Evolutionary conservation across 2,329 filamentous ascomycete genomes (phyloP).

Genomic region (Colletotrichum salicis): DNA sequence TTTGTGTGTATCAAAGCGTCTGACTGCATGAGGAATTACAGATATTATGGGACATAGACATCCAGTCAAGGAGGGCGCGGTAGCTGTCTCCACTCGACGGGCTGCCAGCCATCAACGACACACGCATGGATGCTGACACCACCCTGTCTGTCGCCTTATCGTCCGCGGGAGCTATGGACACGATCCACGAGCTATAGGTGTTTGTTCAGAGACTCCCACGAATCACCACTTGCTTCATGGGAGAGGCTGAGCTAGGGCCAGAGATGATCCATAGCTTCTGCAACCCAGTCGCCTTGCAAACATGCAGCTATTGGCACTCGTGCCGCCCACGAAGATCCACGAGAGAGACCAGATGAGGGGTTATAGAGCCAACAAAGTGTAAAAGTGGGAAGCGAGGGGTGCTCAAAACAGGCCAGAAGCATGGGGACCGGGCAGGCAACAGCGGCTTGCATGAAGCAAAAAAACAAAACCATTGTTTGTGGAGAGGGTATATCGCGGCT

Average conservation of each 20-base stretch:
- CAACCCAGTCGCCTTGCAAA: neutral
- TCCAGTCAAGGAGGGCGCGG: neutral
- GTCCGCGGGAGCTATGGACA: neutral
- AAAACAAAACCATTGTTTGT: slow-evolving; percentile 8
- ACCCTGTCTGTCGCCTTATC: neutral
- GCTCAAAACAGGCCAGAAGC: slow-evolving; percentile 13
- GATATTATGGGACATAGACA: neutral
- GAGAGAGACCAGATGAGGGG: neutral
- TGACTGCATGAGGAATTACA: neutral
- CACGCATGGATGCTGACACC: neutral
- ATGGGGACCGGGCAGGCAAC: neutral
- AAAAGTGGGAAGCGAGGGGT: slow-evolving; percentile 21
- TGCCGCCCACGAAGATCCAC: neutral
- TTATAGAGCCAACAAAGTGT: neutral
- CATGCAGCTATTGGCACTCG: neutral
- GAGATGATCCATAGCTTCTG: slow-evolving; percentile 5
- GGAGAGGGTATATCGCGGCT: slow-evolving; percentile 31
- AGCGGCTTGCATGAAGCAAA: slow-evolving; percentile 6
- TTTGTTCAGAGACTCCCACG: neutral
- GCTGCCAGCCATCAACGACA: neutral
- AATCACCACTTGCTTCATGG: neutral
- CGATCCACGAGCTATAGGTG: neutral
- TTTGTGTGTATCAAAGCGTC: neutral
- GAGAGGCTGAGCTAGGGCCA: neutral
- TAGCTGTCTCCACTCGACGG: neutral